Evolutionary conservation across 352 stramenopile species (phyloP), one percentile per base, ranked within the genome.

Genomic region (Pythium dissimile): DNA sequence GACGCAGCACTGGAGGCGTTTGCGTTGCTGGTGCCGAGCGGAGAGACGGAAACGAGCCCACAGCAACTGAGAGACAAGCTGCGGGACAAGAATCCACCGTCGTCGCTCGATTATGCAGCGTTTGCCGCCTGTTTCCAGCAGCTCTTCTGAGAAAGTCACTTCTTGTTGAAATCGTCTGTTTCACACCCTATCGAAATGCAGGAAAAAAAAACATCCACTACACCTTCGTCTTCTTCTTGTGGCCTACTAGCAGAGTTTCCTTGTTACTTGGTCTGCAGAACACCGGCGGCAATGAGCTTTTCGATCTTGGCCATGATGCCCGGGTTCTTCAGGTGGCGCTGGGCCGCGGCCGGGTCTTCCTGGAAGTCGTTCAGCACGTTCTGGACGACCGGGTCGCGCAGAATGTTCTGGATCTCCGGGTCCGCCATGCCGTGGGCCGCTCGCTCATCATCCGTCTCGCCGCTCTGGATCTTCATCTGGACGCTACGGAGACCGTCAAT

Each of bases 281-380:
- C 87, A 55, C 98, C 98, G 23, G 97, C 93, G 24, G 96, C 96
- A 75, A 99, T 98, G 27, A 99, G 84, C 75, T 99, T 99, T 65
- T 99, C 85, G 64, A 99, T 99, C 84, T 99, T 99, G 18, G 80
- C 85, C 72, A 95, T 86, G 42, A 99, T 97, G 28, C 66, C 77
- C 0, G 92, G 73, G 83, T 99, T 96, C 61, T 88, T 68, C 80
- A 99, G 83, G 62, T 98, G 95, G 69, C 97, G 73, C 69, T 92
- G 83, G 16, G 92, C 94, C 2, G 84, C 80, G 23, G 64, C 63
- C 3, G 96, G 96, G 80, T 99, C 98, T 50, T 95, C 91, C 70
- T 98, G 91, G 69, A 99, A 98, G 72, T 99, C 97, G 63, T 95
- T 90, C 37, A 99, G 82, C 49, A 99, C 96, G 65, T 99, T 96